Conservation (phyloP, 495 filamentous ascomycete genomes). For the Penicillium argentinense region DNA sequence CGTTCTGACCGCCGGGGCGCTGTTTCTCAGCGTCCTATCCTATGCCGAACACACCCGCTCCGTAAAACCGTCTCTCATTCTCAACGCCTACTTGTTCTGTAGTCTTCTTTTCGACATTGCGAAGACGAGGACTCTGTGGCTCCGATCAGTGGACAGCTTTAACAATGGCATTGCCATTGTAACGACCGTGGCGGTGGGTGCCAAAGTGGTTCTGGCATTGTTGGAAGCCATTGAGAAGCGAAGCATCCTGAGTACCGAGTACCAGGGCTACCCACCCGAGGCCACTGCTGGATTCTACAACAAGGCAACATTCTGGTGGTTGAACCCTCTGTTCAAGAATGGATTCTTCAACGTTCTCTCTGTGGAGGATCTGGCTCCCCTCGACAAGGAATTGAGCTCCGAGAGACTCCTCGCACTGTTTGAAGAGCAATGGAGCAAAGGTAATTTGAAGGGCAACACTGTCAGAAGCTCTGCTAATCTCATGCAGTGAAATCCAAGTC, state of each 20-base stretch:
- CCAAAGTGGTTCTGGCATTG: constrained; percentile 51
- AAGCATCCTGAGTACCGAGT: constrained; percentile 43
- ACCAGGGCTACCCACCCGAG: constrained; percentile 53
- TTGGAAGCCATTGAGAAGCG: constrained; percentile 58
- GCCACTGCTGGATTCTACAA: constrained; percentile 56
- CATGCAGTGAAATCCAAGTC: constrained; percentile 28
- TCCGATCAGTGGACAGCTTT: constrained; percentile 36
- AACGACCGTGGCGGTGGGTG: constrained; percentile 44
- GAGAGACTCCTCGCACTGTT: constrained; percentile 40
- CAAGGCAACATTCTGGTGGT: constrained; percentile 56
- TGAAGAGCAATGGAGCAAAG: constrained; percentile 29
- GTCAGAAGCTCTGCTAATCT: constrained; percentile 15
- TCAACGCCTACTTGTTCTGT: constrained; percentile 60
- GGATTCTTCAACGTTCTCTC: constrained; percentile 48
- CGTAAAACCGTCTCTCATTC: constrained; percentile 57
- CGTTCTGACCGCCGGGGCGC: constrained; percentile 39
- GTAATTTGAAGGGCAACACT: constrained; percentile 10
- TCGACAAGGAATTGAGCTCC: constrained; percentile 46
- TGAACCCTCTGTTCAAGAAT: constrained; percentile 53
- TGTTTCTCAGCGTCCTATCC: constrained; percentile 49
- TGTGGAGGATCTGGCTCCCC: constrained; percentile 42
- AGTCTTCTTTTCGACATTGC: constrained; percentile 60
- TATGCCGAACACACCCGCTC: constrained; percentile 57
- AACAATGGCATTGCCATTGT: constrained; percentile 42
- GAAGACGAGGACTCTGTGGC: constrained; percentile 57